These are phyloP conservation scores for Candida nonsorbophila DNA, from an alignment of 805 yeast genomes.

Conservation along the genomic window DNA sequence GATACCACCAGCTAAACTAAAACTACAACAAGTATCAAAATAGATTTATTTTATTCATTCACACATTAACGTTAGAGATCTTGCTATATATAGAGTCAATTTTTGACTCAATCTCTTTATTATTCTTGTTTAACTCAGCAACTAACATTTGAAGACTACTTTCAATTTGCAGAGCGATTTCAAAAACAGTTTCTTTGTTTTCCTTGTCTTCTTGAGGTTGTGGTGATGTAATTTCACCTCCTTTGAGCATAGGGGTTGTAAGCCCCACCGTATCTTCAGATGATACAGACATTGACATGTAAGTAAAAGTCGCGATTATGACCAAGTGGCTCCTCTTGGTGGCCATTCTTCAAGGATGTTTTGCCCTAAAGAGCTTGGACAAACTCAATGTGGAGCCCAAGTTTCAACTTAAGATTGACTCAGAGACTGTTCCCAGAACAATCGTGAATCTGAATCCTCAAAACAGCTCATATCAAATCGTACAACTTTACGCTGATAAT, in stretches of 20 bases:
- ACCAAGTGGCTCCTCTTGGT: conserved; percentile 3
- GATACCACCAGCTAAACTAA: background rate
- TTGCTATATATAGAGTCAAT: conserved; percentile 16
- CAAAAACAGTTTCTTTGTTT: conserved; percentile 15
- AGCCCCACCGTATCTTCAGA: conserved; percentile 16
- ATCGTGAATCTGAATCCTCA: too few relatives aligned
- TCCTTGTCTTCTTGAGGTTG: conserved; percentile 1
- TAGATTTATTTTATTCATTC: conserved; percentile 3
- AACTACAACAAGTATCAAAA: background rate
- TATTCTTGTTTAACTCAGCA: conserved; percentile 23
- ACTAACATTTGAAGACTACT: too few relatives aligned
- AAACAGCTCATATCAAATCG: too few relatives aligned
- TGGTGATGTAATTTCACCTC: conserved; percentile 19
- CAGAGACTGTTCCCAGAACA: too few relatives aligned
- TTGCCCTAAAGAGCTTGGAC: background rate
- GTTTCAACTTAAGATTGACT: too few relatives aligned
- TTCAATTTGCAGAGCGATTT: conserved; percentile 30
- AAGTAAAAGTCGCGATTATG: conserved; percentile 1
- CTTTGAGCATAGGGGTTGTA: conserved; percentile 27
- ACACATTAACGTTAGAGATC: background rate
- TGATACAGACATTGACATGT: conserved; percentile 2
- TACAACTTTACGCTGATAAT: too few relatives aligned
- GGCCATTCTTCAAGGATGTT: background rate
- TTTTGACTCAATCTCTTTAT: conserved; percentile 20
- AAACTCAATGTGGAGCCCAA: too few relatives aligned